Percentiles rank a stretch among this genome's conserved stretches.
Conservation (phyloP, 106 monocot genomes). For the Dendrobium nobile region DNA sequence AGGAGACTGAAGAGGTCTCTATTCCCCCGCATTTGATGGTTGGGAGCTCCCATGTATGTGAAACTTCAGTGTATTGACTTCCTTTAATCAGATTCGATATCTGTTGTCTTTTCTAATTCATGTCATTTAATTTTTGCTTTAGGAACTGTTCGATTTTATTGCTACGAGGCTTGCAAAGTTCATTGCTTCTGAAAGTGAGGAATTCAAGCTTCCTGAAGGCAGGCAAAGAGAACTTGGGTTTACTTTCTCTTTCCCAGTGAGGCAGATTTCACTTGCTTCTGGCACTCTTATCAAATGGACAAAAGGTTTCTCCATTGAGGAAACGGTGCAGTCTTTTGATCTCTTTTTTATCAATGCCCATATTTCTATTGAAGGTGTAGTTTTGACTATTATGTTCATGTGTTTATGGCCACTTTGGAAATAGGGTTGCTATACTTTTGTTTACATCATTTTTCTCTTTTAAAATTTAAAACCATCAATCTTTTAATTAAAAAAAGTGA, state of each 20-base stretch:
- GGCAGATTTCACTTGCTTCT: slow-evolving; percentile 52
- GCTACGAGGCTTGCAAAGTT: slow-evolving; percentile 50
- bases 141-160: slow-evolving; percentile 74
- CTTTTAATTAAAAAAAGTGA: not conserved
- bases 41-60: slow-evolving; percentile 22
- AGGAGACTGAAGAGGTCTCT: slow-evolving; percentile 28
- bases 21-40: slow-evolving; percentile 30
- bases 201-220: slow-evolving; percentile 32
- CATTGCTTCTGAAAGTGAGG: slow-evolving; percentile 56
- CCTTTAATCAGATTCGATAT: not conserved
- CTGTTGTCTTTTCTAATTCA: not conserved
- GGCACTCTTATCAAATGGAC: slow-evolving; percentile 74
- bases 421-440: not conserved
- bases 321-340: slow-evolving; percentile 20
- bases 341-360: not conserved
- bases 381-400: not conserved
- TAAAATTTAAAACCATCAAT: not conserved
- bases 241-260: slow-evolving; percentile 72
- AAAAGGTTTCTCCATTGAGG: slow-evolving; percentile 67
- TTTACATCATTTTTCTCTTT: not conserved
- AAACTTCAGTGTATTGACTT: not conserved
- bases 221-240: slow-evolving; percentile 67
- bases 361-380: not conserved
- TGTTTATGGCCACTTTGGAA: not conserved
- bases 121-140: not conserved